These are phyloP conservation scores for Globisporangium lucens DNA, from an alignment of 352 stramenopile genomes.

Conservation along the genomic window DNA sequence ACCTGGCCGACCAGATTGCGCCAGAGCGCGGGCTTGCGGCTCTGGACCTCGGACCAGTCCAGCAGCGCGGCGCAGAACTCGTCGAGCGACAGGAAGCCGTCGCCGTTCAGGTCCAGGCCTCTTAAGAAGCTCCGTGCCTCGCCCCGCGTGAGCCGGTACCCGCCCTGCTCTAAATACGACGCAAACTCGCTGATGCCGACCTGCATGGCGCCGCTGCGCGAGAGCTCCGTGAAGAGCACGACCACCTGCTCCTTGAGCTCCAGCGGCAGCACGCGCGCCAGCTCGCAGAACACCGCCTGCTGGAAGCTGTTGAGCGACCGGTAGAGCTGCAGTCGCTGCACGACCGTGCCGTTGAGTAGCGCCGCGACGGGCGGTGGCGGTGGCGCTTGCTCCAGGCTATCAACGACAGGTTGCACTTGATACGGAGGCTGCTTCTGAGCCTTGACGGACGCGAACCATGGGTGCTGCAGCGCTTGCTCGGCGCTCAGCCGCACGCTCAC, in stretches of 20 bases:
- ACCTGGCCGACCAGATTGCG: slow-evolving; percentile 28
- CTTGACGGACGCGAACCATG: slow-evolving; percentile 48
- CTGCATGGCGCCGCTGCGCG: slow-evolving; percentile 34
- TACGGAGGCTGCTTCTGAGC: slow-evolving; percentile 9
- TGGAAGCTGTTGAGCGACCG: slow-evolving; percentile 70
- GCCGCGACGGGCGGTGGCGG: slow-evolving; percentile 7
- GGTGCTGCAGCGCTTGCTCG: slow-evolving; percentile 60
- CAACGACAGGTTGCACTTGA: not conserved
- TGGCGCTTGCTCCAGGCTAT: not conserved
- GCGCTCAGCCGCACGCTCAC: slow-evolving; percentile 38
- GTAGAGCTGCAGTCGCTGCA: slow-evolving; percentile 75
- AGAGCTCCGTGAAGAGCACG: slow-evolving; percentile 69
- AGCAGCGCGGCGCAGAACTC: slow-evolving; percentile 71
- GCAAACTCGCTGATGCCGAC: slow-evolving; percentile 60
- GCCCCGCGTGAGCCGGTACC: slow-evolving; percentile 58
- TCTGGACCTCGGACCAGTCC: slow-evolving; percentile 64
- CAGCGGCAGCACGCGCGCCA: slow-evolving; percentile 48
- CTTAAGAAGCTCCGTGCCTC: slow-evolving; percentile 61
- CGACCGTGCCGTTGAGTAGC: slow-evolving; percentile 55
- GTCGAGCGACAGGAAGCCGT: slow-evolving; percentile 51
- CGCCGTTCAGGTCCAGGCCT: slow-evolving; percentile 58
- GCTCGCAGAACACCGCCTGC: slow-evolving; percentile 57
- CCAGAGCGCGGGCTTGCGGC: slow-evolving; percentile 31
- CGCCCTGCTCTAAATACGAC: slow-evolving; percentile 41
- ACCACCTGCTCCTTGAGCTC: slow-evolving; percentile 55